phyloP scores from a whole-genome alignment of 805 yeast genomes.

The Ogataea degrootiae region DNA sequence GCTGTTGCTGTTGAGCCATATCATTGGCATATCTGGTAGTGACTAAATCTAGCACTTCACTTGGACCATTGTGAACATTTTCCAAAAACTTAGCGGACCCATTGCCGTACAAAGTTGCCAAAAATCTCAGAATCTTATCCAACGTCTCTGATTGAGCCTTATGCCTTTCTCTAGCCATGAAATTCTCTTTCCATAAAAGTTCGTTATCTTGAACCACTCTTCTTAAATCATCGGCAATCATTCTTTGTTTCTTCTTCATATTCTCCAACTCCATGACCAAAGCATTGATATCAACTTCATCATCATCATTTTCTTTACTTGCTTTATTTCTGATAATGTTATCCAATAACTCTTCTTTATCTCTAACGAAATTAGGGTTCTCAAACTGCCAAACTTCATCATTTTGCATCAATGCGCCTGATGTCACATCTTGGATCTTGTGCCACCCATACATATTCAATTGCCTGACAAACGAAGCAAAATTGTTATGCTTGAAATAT shows the following conservation, averaged over 20 bases:
- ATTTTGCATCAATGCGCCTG: slow-evolving; percentile 58
- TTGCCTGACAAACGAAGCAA: slow-evolving; percentile 94
- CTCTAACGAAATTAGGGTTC: slow-evolving; percentile 73
- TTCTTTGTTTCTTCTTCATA: slow-evolving; percentile 71
- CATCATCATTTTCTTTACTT: slow-evolving; percentile 37
- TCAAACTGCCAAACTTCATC: slow-evolving; percentile 91
- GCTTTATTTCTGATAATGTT: slow-evolving; percentile 74
- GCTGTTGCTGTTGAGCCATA: slow-evolving; percentile 3
- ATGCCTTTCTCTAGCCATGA: slow-evolving; percentile 76
- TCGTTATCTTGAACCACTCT: slow-evolving; percentile 86
- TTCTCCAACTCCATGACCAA: slow-evolving; percentile 68
- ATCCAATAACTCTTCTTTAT: slow-evolving; percentile 78
- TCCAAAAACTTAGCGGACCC: slow-evolving; percentile 40
- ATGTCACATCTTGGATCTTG: slow-evolving; percentile 87
- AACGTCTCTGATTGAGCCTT: slow-evolving; percentile 82
- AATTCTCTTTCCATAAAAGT: slow-evolving; percentile 86
- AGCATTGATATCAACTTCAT: slow-evolving; percentile 44
- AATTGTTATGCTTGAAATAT: slow-evolving; percentile 92
- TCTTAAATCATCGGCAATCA: slow-evolving; percentile 78
- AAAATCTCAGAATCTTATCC: slow-evolving; percentile 79
- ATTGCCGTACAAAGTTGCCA: slow-evolving; percentile 77
- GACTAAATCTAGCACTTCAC: slow-evolving; percentile 17
- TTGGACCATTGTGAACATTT: slow-evolving; percentile 11
- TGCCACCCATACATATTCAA: slow-evolving; percentile 99
- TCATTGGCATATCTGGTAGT: slow-evolving; percentile 7